Percentiles rank a stretch among this genome's conserved stretches.
These are phyloP conservation scores for Pythium myriotylum DNA, from an alignment of 352 stramenopile species.

Conservation along the genomic window DNA sequence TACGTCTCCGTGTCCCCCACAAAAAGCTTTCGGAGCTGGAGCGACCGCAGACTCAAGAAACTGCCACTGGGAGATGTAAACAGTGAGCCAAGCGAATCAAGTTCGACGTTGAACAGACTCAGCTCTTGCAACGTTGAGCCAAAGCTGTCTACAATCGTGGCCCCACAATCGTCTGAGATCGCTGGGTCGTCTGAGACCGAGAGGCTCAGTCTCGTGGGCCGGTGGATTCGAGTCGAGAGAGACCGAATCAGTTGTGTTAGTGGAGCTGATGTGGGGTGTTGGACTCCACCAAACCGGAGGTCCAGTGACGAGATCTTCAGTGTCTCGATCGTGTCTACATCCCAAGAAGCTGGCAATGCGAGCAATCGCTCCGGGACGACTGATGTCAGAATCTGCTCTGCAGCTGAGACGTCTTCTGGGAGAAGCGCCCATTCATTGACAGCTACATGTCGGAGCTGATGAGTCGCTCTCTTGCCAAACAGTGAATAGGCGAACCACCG, in stretches of 20 bases:
- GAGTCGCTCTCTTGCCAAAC: not conserved
- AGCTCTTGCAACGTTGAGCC: not conserved
- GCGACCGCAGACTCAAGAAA: not conserved
- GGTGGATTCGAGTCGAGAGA: not conserved
- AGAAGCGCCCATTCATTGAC: slow-evolving; percentile 7
- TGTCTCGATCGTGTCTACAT: not conserved
- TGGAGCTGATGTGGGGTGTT: not conserved
- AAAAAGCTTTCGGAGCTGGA: not conserved
- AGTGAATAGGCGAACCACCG: not conserved
- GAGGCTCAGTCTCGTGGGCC: not conserved
- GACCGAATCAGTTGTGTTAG: not conserved
- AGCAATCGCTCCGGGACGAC: too few relatives aligned
- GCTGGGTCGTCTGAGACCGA: slow-evolving; percentile 1
- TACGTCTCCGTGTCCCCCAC: not conserved
- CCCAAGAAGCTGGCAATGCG: too few relatives aligned
- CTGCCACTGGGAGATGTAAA: not conserved
- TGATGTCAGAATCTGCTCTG: not conserved
- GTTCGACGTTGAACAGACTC: not conserved
- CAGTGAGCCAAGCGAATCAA: not conserved
- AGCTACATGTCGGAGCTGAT: not conserved
- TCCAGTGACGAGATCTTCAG: not conserved
- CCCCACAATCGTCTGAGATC: not conserved
- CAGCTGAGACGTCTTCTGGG: not conserved
- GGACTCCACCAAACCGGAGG: not conserved
- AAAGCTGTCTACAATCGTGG: not conserved